These are phyloP conservation scores for Leishmania tropica DNA, from an alignment of 208 protist species.

Conservation along the genomic window DNA sequence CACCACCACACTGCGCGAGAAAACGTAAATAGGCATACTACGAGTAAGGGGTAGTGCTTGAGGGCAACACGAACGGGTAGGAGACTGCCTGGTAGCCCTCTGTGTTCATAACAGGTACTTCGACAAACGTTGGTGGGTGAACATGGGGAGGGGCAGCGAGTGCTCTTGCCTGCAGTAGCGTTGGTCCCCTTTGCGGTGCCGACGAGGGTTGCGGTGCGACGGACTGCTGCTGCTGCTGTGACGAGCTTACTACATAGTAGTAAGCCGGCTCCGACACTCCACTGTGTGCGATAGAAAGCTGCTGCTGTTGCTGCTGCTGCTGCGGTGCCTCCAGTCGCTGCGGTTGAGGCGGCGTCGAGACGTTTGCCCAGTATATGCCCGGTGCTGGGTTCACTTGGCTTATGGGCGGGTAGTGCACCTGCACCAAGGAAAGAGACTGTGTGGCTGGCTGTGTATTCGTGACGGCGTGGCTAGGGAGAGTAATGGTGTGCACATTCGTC, in stretches of 20 bases:
- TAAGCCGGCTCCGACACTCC: slow-evolving; percentile 3
- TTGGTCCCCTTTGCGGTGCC: neutral
- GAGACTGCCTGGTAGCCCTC: slow-evolving; percentile 18
- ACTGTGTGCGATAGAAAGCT: neutral
- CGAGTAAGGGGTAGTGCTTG: neutral
- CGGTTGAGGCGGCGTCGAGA: neutral
- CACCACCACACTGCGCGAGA: neutral
- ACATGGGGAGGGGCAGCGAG: neutral
- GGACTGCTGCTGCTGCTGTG: slow-evolving; percentile 5
- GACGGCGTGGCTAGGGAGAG: neutral
- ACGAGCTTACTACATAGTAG: slow-evolving; percentile 10
- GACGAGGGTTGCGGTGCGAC: neutral
- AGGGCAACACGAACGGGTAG: slow-evolving; percentile 13
- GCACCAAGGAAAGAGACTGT: slow-evolving; percentile 6
- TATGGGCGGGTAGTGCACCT: slow-evolving; percentile 14
- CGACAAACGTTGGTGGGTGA: slow-evolving; percentile 5
- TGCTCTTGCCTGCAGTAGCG: neutral
- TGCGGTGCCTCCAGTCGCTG: neutral
- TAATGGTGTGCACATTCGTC: neutral
- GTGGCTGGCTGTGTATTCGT: neutral
- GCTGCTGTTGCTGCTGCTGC: neutral
- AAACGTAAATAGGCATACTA: neutral
- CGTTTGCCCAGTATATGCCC: slow-evolving; percentile 9
- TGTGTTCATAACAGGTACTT: slow-evolving; percentile 1
- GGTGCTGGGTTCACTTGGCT: neutral